Conservation (phyloP, 371 early-diverging fungal genomes). For the Gilbertella persicaria region DNA sequence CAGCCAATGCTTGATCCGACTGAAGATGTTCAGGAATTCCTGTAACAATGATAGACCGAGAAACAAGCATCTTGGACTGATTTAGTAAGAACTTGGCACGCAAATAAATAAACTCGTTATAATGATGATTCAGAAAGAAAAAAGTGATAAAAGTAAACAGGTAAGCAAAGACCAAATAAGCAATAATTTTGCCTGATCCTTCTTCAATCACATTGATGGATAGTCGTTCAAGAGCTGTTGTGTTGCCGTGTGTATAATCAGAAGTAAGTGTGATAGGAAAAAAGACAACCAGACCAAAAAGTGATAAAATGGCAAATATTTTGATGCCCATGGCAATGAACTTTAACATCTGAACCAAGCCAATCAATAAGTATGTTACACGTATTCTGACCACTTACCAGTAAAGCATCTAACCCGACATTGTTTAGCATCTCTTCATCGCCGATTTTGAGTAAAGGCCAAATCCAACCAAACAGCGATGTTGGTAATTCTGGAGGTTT, state of each 20-base stretch:
- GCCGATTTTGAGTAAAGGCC: slow-evolving; percentile 50
- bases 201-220: slow-evolving; percentile 38
- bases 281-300: slow-evolving; percentile 39
- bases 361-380: background rate
- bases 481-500: slow-evolving; percentile 55
- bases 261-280: slow-evolving; percentile 40
- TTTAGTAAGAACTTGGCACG: slow-evolving; percentile 50
- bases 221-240: slow-evolving; percentile 21
- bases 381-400: slow-evolving; percentile 32
- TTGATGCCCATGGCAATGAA: slow-evolving; percentile 49
- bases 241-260: slow-evolving; percentile 8
- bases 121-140: slow-evolving; percentile 52
- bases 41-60: slow-evolving; percentile 59
- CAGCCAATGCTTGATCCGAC: slow-evolving; percentile 46
- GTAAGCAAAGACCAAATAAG: slow-evolving; percentile 59
- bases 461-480: slow-evolving; percentile 65
- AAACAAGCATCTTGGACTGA: slow-evolving; percentile 37
- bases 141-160: slow-evolving; percentile 53
- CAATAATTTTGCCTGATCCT: slow-evolving; percentile 41
- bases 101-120: slow-evolving; percentile 45
- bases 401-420: slow-evolving; percentile 69
- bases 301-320: slow-evolving; percentile 40
- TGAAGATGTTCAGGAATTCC: slow-evolving; percentile 51
- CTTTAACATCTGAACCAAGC: slow-evolving; percentile 36
- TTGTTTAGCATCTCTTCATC: slow-evolving; percentile 56